Conservation (phyloP, 768 basidiomycete genomes). For the Russula dissimulans region DNA sequence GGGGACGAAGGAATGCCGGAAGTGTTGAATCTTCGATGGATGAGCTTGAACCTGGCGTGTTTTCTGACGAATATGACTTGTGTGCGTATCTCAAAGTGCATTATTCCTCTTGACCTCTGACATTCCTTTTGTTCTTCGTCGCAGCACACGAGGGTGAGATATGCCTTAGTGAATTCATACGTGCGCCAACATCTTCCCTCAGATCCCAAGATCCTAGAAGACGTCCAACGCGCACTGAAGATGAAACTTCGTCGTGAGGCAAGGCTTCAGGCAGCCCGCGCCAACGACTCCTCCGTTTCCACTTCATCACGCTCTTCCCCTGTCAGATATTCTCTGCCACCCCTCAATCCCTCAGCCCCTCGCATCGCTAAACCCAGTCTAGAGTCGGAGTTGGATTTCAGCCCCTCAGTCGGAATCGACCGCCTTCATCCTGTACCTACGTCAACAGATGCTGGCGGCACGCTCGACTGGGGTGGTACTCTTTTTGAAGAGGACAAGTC, state of each 20-base stretch:
- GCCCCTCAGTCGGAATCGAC: constrained; percentile 46
- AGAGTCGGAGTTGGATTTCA: constrained; percentile 55
- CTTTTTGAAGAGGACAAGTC: constrained; percentile 43
- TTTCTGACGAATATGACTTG: constrained; percentile 73
- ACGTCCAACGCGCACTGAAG: constrained; percentile 67
- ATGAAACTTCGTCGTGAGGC: constrained; percentile 70
- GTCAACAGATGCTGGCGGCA: constrained; percentile 58
- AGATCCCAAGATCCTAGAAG: constrained; percentile 77
- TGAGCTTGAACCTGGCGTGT: constrained; percentile 24
- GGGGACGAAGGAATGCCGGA: constrained; percentile 1
- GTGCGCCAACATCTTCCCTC: constrained; percentile 17
- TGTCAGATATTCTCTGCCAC: constrained; percentile 23
- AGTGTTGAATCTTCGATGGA: constrained; percentile 14
- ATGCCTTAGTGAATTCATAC: background rate
- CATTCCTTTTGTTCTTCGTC: constrained; percentile 14
- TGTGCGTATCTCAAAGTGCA: constrained; percentile 38
- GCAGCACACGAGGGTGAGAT: constrained; percentile 66
- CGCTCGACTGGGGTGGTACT: constrained; percentile 66
- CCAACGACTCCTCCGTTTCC: constrained; percentile 21
- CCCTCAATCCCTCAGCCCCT: constrained; percentile 24
- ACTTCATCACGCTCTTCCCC: constrained; percentile 21
- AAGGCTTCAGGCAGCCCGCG: constrained; percentile 32
- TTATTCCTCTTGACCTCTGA: background rate
- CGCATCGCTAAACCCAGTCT: constrained; percentile 17
- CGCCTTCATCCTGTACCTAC: constrained; percentile 56